Base-by-base conservation (phyloP, 805 yeast genomes). In the Candida quercuum region DNA sequence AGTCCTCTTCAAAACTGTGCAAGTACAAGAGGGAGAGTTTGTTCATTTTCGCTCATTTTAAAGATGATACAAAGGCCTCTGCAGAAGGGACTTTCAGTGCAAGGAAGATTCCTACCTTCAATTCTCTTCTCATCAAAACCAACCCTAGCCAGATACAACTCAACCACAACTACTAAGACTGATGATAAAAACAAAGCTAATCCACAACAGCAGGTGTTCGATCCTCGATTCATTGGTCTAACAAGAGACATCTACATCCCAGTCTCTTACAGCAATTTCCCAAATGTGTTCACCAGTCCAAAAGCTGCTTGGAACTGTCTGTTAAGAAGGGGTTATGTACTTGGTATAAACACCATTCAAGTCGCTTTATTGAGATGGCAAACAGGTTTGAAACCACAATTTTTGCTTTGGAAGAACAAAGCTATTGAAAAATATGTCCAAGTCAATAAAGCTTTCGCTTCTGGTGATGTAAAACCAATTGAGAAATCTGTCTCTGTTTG, bases 371-470 rank as follows among this genome's bases (percentile, higher is more conserved):
- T 80, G 50, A 81, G 86, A 27, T 71, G 76, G 56, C 84, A 82
- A 57, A 78, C 88, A 20, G 74, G 78, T 27, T 55, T 72, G 39
- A 82, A 78, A 59, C 86, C 89, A 23, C 64, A 76, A 30, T 82
- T 81, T 47, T 56, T 77, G 16, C 73, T 78, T 42, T 89, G 96
- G 96, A 86, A 85, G 59, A 91, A 87, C 60, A 72, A 71, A 22
- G 95, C 95, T 7, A 78, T 89, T 49, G 86, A 86, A 48, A 68
- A 67, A 35, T 88, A 78, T 58, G 83, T 82, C 21, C 74, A 75
- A 40, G 81, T 86, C n/a, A 87, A 89, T 62, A 78, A 79, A 52
- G 79, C 87, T 3, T 89, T 89, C 66, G 91, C 95, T 3, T 56
- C 66, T 15, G 68, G 67, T 23, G 67, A 79, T 45, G 53, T 86